phyloP scores from a whole-genome alignment of 768 basidiomycete species.

The Auricularia cornea region DNA sequence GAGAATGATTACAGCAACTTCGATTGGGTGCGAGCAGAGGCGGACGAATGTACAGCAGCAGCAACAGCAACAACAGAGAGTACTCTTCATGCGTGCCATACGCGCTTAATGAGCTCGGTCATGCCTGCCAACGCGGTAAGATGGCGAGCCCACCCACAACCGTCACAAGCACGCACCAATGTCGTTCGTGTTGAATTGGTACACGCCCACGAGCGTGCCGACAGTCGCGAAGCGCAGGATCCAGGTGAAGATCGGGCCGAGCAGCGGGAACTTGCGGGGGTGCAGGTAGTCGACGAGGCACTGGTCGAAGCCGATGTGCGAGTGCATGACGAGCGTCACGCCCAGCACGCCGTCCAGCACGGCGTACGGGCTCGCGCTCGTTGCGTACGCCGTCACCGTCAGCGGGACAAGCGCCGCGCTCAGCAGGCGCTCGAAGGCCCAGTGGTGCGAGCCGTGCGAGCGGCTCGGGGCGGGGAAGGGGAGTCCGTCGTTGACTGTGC shows the following conservation, averaged over 20 bases:
- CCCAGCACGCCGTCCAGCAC: slow-evolving; percentile 86
- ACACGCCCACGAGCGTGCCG: slow-evolving; percentile 80
- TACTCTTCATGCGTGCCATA: slow-evolving; percentile 63
- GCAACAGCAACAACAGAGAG: neutral
- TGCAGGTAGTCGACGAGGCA: slow-evolving; percentile 86
- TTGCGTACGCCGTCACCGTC: slow-evolving; percentile 78
- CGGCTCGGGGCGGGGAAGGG: slow-evolving; percentile 76
- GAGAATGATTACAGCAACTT: no score
- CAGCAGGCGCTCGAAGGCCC: slow-evolving; percentile 89
- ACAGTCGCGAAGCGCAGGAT: slow-evolving; percentile 65
- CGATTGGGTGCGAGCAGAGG: no score
- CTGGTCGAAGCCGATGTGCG: slow-evolving; percentile 89
- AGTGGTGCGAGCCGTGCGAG: slow-evolving; percentile 83
- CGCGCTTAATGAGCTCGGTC: slow-evolving; percentile 73
- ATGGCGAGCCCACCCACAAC: neutral
- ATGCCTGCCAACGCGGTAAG: slow-evolving; percentile 44
- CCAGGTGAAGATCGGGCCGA: slow-evolving; percentile 68
- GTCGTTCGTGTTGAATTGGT: slow-evolving; percentile 98
- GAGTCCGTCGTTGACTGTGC: slow-evolving; percentile 93
- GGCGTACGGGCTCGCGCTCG: slow-evolving; percentile 67
- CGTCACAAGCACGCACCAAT: slow-evolving; percentile 55
- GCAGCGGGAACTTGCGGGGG: slow-evolving; percentile 81
- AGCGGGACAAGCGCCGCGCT: slow-evolving; percentile 83
- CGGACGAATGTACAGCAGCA: no score
- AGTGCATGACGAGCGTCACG: slow-evolving; percentile 83